Percentiles rank a stretch among this genome's conserved stretches.
phyloP scores from a whole-genome alignment of 2,329 filamentous ascomycete genomes.

The Cercospora zeae-maydis region DNA sequence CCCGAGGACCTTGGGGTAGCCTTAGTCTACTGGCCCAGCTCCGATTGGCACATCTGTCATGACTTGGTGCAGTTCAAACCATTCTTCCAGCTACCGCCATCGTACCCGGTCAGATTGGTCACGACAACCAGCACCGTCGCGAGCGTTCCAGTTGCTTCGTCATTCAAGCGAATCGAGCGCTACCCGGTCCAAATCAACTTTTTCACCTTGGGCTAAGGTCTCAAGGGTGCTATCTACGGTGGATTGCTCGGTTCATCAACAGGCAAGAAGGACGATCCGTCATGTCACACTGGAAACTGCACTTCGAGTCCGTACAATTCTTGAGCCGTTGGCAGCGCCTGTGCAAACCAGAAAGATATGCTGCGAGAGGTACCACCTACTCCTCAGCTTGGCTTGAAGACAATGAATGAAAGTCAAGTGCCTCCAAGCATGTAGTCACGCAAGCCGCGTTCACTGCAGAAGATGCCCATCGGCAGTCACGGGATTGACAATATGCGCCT shows the following conservation, averaged over 20 bases:
- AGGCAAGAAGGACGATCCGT: not conserved
- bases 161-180: not conserved
- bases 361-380: not conserved
- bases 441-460: too few species aligned
- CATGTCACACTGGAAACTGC: constrained; percentile 22
- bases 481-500: too few species aligned
- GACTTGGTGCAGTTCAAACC: constrained; percentile 18
- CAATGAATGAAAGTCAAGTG: too few species aligned
- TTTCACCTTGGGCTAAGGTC: not conserved
- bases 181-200: not conserved
- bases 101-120: constrained; percentile 4
- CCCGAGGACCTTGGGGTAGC: constrained; percentile 21
- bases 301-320: constrained; percentile 17
- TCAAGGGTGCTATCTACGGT: constrained; percentile 15
- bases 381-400: too few species aligned
- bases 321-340: constrained; percentile 21
- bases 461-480: too few species aligned
- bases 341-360: constrained; percentile 10
- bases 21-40: constrained; percentile 13
- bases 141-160: not conserved
- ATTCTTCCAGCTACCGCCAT: constrained; percentile 15
- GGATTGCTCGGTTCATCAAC: constrained; percentile 1
- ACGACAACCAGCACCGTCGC: not conserved
- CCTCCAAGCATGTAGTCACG: too few species aligned
- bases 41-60: constrained; percentile 3